phyloP scores from a whole-genome alignment of 495 filamentous ascomycete genomes.

The Trichocladium antarcticum region DNA sequence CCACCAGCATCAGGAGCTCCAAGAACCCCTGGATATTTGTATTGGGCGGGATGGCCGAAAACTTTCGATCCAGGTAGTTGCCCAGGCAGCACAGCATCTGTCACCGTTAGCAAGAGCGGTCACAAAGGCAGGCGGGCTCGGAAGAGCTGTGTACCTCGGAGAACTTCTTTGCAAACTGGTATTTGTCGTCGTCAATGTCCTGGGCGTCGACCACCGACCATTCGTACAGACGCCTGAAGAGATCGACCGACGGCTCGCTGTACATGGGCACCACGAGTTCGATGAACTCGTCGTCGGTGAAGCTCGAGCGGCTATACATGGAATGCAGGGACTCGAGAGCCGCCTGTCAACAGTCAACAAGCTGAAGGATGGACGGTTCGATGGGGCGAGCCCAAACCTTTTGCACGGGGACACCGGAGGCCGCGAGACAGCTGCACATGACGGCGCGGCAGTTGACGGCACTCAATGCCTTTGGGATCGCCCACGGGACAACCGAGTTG shows the following conservation, averaged over 20 bases:
- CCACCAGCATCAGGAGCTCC: constrained; percentile 63
- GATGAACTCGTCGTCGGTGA: constrained; percentile 69
- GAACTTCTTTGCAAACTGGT: constrained; percentile 83
- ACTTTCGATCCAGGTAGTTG: constrained; percentile 68
- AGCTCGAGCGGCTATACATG: constrained; percentile 61
- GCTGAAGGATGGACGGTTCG: constrained; percentile 14
- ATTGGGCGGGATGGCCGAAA: constrained; percentile 42
- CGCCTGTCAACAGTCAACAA: constrained; percentile 41
- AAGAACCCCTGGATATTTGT: constrained; percentile 64
- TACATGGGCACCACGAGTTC: constrained; percentile 72
- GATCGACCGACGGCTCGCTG: constrained; percentile 51
- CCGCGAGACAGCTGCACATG: constrained; percentile 64
- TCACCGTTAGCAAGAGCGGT: constrained; percentile 13
- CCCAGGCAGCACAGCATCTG: constrained; percentile 78
- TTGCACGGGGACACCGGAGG: constrained; percentile 60
- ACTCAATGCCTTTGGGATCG: constrained; percentile 67
- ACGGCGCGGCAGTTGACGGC: constrained; percentile 56
- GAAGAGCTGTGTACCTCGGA: constrained; percentile 54
- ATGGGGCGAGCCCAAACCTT: constrained; percentile 8
- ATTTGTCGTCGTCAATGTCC: constrained; percentile 81
- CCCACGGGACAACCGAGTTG: constrained; percentile 69
- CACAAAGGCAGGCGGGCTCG: not conserved
- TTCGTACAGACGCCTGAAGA: constrained; percentile 67
- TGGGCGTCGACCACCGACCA: constrained; percentile 71
- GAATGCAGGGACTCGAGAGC: constrained; percentile 74